Base-by-base conservation (phyloP, 768 basidiomycete species). In the Russula virescens region DNA sequence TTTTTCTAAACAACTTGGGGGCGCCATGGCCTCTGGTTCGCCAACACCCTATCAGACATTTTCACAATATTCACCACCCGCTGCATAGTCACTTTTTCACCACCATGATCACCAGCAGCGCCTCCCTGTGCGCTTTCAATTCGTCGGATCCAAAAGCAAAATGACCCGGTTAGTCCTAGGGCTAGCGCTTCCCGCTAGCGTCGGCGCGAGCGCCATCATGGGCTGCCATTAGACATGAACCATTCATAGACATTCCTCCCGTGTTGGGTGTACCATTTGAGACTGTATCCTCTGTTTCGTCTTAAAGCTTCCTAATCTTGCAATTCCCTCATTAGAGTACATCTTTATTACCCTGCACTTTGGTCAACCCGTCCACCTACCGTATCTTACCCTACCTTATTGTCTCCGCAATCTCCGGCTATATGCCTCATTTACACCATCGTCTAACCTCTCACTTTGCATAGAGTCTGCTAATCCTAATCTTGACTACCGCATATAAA, bases 391-490 rank as follows among this genome's bases (percentile, higher is more conserved):
- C 42, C 11, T 13, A 43, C 42, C 16, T 43, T 43, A 43, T 46
- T 23, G 28, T n/a, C 42, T 31, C 28, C n/a, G 19, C 42, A 45
- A 5, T 18, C 19, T 31, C 48, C 42, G 3, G 19, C 42, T 43
- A 3, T 18, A 46, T 43, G n/a, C 21, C 28, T 28, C 25, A 60
- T 52, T 19, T 52, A 60, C 35, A 4, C 42, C 18, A 35, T 23
- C 21, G 21, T 14, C 42, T 52, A 52, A 3, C 25, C 19, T 25
- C 48, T 18, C 23, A 58, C 23, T 51, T 62, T 43, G 26, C 25
- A 46, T 58, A 63, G 56, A 35, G 58, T 48, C 51, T 53, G 38
- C 16, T 58, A 63, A 58, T 63, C n/a, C 10, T 58, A 63, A 58
- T 63, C 26, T 46, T 54, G 13, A 46, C 13, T 14, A 26, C 28